Evolutionary conservation across 2,329 filamentous ascomycete genomes (phyloP), one percentile per base, ranked within the genome.

Genomic region (Fusarium lyarnte): DNA sequence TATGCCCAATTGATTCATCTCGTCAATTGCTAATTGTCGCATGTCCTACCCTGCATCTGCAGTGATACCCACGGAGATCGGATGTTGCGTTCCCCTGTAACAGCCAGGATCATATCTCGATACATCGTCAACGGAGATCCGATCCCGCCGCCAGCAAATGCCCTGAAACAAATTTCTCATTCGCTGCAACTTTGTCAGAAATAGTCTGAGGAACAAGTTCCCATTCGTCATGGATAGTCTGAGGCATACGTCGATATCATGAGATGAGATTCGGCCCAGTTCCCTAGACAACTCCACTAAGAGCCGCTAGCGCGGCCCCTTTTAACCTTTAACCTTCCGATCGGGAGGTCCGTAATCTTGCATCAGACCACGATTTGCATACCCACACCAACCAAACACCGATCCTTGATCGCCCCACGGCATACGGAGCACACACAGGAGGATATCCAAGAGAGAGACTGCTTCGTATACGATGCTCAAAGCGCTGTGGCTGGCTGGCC

Each of bases 291-390:
- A n/a, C n/a, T 42, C 29, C 47, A 42, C 53, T 39, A 38, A 42
- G 38, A 45, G 60, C 39, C 62, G 42, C 67, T 63, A 58, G 46
- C 17, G 31, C 42, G 21, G 54, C 31, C 58, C 59, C 42, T 61
- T 13, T 29, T 29, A 41, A 36, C 16, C 47, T 53, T 66, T 11
- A 67, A 57, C 64, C 58, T 31, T 49, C 35, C 64, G 66, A 63
- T 69, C 66, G 66, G 63, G 51, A 63, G 65, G 43, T 45, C 63
- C 51, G 49, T 52, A 63, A 69, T 69, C 66, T 69, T 63, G 39
- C 35, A 53, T 27, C 39, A 42, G 67, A 13, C 57, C 35, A 63
- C 58, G 66, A 39, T 49, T 52, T 46, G 51, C 35, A 14, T 54
- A 43, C 21, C 39, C 29, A 25, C 38, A 27, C 33, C 49, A 36